A percentile compares a stretch with the other conserved stretches of the same genome.
Evolutionary conservation across 108 stramenopile genomes (phyloP).

Genomic region (Skeletonema grethae): DNA sequence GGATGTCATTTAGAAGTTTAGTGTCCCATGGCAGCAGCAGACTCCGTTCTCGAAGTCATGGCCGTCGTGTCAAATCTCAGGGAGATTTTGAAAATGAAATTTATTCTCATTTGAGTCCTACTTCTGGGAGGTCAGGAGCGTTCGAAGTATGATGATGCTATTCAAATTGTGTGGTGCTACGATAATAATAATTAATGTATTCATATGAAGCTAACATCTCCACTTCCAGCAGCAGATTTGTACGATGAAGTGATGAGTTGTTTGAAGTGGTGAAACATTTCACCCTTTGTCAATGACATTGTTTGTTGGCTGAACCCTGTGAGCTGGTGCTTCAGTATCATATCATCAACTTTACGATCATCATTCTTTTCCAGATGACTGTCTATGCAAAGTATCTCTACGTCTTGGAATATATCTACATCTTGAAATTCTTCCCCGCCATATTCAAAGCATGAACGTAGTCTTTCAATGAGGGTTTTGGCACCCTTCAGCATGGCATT

Average conservation of each 20-base stretch:
- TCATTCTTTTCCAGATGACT: neutral
- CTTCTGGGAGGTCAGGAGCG: neutral
- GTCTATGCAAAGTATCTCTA: neutral
- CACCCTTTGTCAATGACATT: neutral
- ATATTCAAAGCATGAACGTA: slow-evolving; percentile 15
- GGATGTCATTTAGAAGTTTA: slow-evolving; percentile 2
- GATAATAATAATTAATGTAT: neutral
- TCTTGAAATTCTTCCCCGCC: slow-evolving; percentile 12
- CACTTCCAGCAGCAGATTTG: neutral
- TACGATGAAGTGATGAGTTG: neutral
- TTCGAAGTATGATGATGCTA: neutral
- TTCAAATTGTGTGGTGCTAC: neutral
- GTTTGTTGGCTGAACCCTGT: neutral
- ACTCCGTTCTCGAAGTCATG: neutral
- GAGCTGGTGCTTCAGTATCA: neutral
- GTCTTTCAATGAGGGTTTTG: neutral
- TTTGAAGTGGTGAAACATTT: neutral
- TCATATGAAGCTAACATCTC: neutral
- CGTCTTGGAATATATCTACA: slow-evolving; percentile 2
- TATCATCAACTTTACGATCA: neutral
- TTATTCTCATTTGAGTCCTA: neutral
- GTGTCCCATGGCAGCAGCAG: neutral
- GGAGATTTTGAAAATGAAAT: neutral
- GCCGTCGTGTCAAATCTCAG: neutral
- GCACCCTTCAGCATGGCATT: slow-evolving; percentile 4